These are phyloP conservation scores for Colletotrichum sp. DNA, from an alignment of 2,329 filamentous ascomycete species.

Conservation along the genomic window DNA sequence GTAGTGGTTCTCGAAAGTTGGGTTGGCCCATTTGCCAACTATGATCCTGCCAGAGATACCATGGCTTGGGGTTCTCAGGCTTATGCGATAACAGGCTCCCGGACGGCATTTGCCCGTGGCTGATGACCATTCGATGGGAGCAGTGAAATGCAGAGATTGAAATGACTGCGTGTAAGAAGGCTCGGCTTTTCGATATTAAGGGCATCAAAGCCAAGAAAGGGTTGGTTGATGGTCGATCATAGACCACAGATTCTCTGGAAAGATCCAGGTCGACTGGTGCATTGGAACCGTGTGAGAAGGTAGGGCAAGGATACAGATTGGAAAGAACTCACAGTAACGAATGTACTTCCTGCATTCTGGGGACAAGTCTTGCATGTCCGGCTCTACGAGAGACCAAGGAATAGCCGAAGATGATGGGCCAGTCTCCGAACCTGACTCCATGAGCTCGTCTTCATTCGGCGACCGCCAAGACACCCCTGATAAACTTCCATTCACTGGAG, in stretches of 20 bases:
- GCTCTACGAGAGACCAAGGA: background rate
- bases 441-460: background rate
- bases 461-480: background rate
- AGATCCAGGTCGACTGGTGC: conserved; percentile 6
- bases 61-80: background rate
- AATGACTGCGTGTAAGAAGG: background rate
- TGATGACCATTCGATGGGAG: conserved; percentile 11
- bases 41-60: background rate
- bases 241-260: conserved; percentile 16
- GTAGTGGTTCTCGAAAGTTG: background rate
- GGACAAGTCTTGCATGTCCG: background rate
- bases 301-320: background rate
- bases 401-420: background rate
- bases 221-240: conserved; percentile 8
- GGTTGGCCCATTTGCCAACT: background rate
- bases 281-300: background rate
- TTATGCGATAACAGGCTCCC: background rate
- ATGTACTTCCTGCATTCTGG: conserved; percentile 7
- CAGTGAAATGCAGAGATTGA: conserved; percentile 15
- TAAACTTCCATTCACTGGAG: background rate
- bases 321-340: conserved; percentile 3
- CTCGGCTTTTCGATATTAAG: background rate
- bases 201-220: conserved; percentile 14
- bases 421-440: background rate
- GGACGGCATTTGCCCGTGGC: background rate